Percentiles rank a stretch among this genome's conserved stretches.
These are phyloP conservation scores for Talaromyces borbonicus DNA, from an alignment of 495 filamentous ascomycete genomes.

Conservation along the genomic window DNA sequence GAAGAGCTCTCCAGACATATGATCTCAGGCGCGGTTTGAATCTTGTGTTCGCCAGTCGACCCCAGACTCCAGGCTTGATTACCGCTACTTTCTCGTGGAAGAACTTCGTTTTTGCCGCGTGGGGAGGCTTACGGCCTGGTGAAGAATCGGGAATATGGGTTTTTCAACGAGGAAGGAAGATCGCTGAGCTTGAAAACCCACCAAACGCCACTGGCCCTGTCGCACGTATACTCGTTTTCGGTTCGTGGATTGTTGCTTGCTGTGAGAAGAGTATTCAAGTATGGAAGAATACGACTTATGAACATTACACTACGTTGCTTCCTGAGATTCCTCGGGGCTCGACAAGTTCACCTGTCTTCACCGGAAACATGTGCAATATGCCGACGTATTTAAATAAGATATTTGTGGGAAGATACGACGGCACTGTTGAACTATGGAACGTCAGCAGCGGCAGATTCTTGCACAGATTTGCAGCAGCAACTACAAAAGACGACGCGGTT, in stretches of 20 bases:
- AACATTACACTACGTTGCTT: slow-evolving; percentile 79
- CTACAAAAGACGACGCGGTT: slow-evolving; percentile 57
- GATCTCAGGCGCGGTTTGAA: slow-evolving; percentile 82
- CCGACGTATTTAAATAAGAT: slow-evolving; percentile 95
- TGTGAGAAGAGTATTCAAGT: slow-evolving; percentile 68
- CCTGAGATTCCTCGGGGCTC: slow-evolving; percentile 33
- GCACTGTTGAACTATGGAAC: slow-evolving; percentile 96
- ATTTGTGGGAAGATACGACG: slow-evolving; percentile 74
- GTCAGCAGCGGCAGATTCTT: slow-evolving; percentile 80
- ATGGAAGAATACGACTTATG: slow-evolving; percentile 75
- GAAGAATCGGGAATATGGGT: slow-evolving; percentile 69
- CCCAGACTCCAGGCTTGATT: slow-evolving; percentile 75
- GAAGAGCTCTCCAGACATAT: slow-evolving; percentile 85
- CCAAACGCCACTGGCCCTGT: slow-evolving; percentile 54
- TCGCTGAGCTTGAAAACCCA: slow-evolving; percentile 61
- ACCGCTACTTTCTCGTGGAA: slow-evolving; percentile 85
- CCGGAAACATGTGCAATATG: slow-evolving; percentile 67
- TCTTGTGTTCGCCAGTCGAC: slow-evolving; percentile 82
- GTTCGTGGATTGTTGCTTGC: slow-evolving; percentile 83
- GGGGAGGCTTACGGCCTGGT: slow-evolving; percentile 49
- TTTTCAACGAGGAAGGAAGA: slow-evolving; percentile 86
- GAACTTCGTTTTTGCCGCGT: slow-evolving; percentile 77
- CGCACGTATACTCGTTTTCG: slow-evolving; percentile 69
- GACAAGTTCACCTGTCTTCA: slow-evolving; percentile 47
- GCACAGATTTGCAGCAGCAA: slow-evolving; percentile 68